Percentiles rank a stretch among this genome's conserved stretches.
Conservation (phyloP, 495 filamentous ascomycete genomes). For the Xylaria curta region DNA sequence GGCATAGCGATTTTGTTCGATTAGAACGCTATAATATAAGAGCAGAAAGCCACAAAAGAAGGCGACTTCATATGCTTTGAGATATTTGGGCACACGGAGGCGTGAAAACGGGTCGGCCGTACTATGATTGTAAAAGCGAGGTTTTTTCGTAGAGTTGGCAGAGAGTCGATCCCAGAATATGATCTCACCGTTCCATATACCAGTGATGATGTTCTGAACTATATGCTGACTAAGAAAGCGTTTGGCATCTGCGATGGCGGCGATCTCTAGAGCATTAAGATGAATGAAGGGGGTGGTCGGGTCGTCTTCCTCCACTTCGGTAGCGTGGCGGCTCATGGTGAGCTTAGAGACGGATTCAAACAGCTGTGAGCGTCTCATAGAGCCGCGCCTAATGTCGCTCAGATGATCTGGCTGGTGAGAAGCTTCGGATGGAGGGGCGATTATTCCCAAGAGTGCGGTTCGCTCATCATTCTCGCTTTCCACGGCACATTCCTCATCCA, state of each 20-base stretch:
- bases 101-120: conserved; percentile 83
- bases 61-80: conserved; percentile 84
- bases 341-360: conserved; percentile 53
- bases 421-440: conserved; percentile 27
- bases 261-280: conserved; percentile 89
- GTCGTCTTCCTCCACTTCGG: conserved; percentile 54
- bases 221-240: conserved; percentile 85
- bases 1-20: conserved; percentile 57
- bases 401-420: conserved; percentile 32
- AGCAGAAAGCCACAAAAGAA: conserved; percentile 85
- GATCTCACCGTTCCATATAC: conserved; percentile 91
- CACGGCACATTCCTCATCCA: conserved; percentile 31
- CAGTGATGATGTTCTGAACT: conserved; percentile 86
- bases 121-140: conserved; percentile 77
- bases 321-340: conserved; percentile 51
- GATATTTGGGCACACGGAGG: conserved; percentile 87
- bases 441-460: conserved; percentile 41
- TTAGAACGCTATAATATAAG: conserved; percentile 84
- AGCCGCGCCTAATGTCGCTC: conserved; percentile 31
- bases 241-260: conserved; percentile 86
- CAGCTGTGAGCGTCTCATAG: conserved; percentile 43
- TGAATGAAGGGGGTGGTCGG: conserved; percentile 72
- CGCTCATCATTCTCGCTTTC: conserved; percentile 47
- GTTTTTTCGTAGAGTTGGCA: conserved; percentile 77
- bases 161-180: conserved; percentile 89